A percentile compares a stretch with the other conserved stretches of the same genome.
Conservation (phyloP, 768 basidiomycete genomes). For the Russula dissimulans region DNA sequence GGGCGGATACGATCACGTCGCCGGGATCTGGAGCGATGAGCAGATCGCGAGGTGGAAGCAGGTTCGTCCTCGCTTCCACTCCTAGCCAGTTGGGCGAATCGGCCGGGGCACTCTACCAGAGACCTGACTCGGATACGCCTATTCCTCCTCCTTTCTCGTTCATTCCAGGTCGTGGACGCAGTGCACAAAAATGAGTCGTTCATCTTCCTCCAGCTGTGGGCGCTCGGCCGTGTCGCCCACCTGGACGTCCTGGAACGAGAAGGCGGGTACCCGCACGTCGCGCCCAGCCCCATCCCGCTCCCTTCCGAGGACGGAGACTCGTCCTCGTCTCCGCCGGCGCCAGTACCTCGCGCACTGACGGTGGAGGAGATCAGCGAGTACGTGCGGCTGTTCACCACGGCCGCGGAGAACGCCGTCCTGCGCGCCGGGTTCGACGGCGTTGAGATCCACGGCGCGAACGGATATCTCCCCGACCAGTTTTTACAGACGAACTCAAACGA, state of each 20-base stretch:
- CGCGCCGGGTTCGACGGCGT: constrained; percentile 26
- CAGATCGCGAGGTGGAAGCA: constrained; percentile 47
- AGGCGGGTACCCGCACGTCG: not conserved
- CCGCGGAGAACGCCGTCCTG: constrained; percentile 32
- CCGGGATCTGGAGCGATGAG: constrained; percentile 54
- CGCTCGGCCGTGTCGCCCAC: constrained; percentile 27
- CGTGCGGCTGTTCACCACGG: constrained; percentile 25
- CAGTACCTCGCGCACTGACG: constrained; percentile 18
- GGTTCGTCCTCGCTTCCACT: constrained; percentile 22
- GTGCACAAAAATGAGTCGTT: constrained; percentile 30
- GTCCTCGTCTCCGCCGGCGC: no score
- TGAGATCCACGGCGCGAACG: constrained; percentile 27
- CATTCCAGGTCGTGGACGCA: constrained; percentile 13
- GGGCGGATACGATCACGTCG: constrained; percentile 41
- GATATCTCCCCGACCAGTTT: constrained; percentile 32
- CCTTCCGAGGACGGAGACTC: not conserved
- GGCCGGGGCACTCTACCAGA: no score
- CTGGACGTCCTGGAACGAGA: not conserved
- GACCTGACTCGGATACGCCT: no score
- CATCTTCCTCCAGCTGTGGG: constrained; percentile 34
- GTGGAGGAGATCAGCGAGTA: constrained; percentile 23
- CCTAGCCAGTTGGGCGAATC: no score
- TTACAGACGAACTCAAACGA: constrained; percentile 29
- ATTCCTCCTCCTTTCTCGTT: no score
- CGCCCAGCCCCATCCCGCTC: not conserved